Conservation (phyloP, 495 filamentous ascomycete species). For the Penicillium longicatenatum region DNA sequence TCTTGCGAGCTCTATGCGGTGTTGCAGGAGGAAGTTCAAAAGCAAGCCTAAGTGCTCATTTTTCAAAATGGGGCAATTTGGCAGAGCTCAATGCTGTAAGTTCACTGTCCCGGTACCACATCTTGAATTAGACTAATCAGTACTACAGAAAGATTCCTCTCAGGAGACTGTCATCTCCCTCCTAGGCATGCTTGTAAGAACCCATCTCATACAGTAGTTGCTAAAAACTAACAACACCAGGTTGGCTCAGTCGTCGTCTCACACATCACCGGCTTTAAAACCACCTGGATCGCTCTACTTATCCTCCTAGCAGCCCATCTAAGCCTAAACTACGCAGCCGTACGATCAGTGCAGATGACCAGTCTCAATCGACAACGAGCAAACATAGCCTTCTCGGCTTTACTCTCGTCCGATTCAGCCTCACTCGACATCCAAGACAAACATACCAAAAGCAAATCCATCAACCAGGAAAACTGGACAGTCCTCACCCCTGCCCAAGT, state of each 20-base stretch:
- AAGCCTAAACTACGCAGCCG: constrained; percentile 80
- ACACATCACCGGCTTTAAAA: constrained; percentile 64
- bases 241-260: constrained; percentile 81
- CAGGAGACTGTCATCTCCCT: constrained; percentile 95
- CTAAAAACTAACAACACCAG: constrained; percentile 32
- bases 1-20: constrained; percentile 81
- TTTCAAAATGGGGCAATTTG: constrained; percentile 84
- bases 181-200: constrained; percentile 77
- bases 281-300: constrained; percentile 77
- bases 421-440: not conserved
- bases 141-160: constrained; percentile 79
- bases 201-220: not conserved
- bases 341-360: constrained; percentile 78
- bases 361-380: constrained; percentile 88
- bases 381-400: constrained; percentile 70
- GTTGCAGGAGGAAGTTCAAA: constrained; percentile 89
- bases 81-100: constrained; percentile 88
- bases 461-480: not conserved
- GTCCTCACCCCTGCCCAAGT: constrained; percentile 66
- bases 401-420: not conserved
- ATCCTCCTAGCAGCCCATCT: constrained; percentile 74
- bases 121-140: constrained; percentile 3
- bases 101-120: constrained; percentile 1
- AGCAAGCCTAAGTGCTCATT: constrained; percentile 88
- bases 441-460: not conserved